Base-by-base conservation (phyloP, 1,284 basidiomycete species). In the Mycena sp. region DNA sequence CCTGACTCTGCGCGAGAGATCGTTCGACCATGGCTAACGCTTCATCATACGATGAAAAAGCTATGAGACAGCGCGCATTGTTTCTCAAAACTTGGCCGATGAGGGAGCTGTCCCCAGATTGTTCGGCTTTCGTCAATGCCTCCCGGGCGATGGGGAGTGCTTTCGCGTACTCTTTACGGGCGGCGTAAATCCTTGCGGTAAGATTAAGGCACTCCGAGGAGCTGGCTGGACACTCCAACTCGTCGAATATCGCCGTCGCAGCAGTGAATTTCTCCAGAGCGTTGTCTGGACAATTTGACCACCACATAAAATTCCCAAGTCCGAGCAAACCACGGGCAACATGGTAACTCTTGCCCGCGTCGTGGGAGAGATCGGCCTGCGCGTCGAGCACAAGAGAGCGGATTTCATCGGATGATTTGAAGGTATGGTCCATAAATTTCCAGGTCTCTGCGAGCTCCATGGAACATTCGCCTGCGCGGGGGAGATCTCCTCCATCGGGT, bases 201-300 rank as follows among this genome's bases (percentile, higher is more conserved):
- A 41, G 7, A 11, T 7, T 29, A 32, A 63, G 55, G 25, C 61
- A 63, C 7, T 53, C 41, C 1, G 55, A 29, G 5, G 26, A 41
- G 50, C 61, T 63, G 19, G 61, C 50, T 41, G 28, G 55, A 48
- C 53, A 46, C 11, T 46, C 45, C 2, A 53, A 21, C 21, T 58
- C 28, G 28, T 41, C 38, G 29, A 63, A 58, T 30, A 53, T 52
- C 29, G 9, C 43, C 23, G 41, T 53, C 23, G 61, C 61, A n/a
- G 29, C 1, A 7, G 7, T 14, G 10, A 63, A 50, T 3, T 5
- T 32, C 12, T n/a, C 7, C 1, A 58, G n/a, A 28, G 44, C 49
- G 9, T 41, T 35, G 6, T 40, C 28, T 0, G 0, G 16, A 30
- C 17, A n/a, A 14, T 25, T 21, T 1, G 4, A n/a, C 26, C 28